Percentiles rank a stretch among this genome's conserved stretches.
These are phyloP conservation scores for Trichoderma parareesei DNA, from an alignment of 495 filamentous ascomycete species.

Conservation along the genomic window DNA sequence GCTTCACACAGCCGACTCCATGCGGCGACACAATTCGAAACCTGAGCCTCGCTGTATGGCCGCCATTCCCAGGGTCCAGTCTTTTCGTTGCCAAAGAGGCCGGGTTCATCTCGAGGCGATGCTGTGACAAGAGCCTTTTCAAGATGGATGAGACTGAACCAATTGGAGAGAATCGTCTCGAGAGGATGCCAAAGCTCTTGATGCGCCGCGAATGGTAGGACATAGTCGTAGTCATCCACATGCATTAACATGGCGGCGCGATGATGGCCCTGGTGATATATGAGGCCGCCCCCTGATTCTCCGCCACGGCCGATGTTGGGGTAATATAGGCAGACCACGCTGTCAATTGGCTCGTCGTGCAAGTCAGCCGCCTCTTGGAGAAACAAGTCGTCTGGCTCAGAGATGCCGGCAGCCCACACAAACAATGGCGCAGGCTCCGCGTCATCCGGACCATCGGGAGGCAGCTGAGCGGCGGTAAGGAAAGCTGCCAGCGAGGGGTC, in stretches of 20 bases:
- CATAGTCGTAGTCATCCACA: constrained; percentile 18
- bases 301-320: constrained; percentile 15
- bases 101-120: constrained; percentile 13
- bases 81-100: constrained; percentile 17
- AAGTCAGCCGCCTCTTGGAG: background rate
- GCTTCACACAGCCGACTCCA: constrained; percentile 18
- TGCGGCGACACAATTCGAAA: constrained; percentile 14
- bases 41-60: constrained; percentile 19
- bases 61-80: constrained; percentile 20
- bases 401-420: background rate
- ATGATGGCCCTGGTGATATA: constrained; percentile 20
- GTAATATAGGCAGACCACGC: constrained; percentile 15
- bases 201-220: constrained; percentile 17
- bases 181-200: constrained; percentile 26
- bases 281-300: constrained; percentile 15
- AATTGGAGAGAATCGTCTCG: constrained; percentile 33
- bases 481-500: constrained; percentile 22
- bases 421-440: background rate
- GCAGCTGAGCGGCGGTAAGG: constrained; percentile 21
- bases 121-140: constrained; percentile 22
- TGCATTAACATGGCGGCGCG: constrained; percentile 16
- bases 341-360: constrained; percentile 12
- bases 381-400: constrained; percentile 11
- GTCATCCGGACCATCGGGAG: constrained; percentile 4
- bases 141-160: constrained; percentile 25